Base-by-base conservation (phyloP, 208 protist genomes). In the Naegleria lovaniensis region DNA sequence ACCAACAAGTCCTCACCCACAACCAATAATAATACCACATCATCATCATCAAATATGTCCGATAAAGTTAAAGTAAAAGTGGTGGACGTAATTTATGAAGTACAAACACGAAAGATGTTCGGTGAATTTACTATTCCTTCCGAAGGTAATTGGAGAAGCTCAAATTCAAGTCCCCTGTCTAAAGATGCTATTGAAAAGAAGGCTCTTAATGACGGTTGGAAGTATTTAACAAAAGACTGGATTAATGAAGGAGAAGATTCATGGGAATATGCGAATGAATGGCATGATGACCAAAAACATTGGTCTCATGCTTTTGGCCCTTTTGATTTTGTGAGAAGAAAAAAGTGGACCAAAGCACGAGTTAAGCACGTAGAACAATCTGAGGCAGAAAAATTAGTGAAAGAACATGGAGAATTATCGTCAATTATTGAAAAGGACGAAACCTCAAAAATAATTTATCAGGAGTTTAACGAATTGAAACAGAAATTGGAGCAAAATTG, bases 71-170 rank as follows among this genome's bases (percentile, higher is more conserved):
- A 39, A 39, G 85, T 88, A 19, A 7, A 38, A 88, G 5, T 58
- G 11, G 55, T 43, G 5, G 85, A 88, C 58, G 25, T 88, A 19
- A 7, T 88, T 33, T 88, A 88, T 88, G 85, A 88, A 58, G 40
- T 59, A 6, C 39, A 58, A 58, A 38, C 22, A 39, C 19, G 85
- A 58, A 88, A 36, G 55, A 6, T 85, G 1, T 33, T 48, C n/a
- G 13, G 22, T 13, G 9, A 36, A 19, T 58, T 88, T 88, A 1
- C 33, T 87, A 15, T 38, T 51, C 51, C 7, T 43, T 40, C 15
- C 16, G 36, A 84, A 40, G 40, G 29, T 48, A 0, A 29, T 13
- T 40, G 25, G 36, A 85, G 25, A 29, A 51, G 4, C 11, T 33
- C 85, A 6, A 29, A 40, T 39, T 25, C 16, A 22, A 38, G 0